These are phyloP conservation scores for Fusarium fracticaudum DNA, from an alignment of 2,329 filamentous ascomycete genomes.

Conservation along the genomic window DNA sequence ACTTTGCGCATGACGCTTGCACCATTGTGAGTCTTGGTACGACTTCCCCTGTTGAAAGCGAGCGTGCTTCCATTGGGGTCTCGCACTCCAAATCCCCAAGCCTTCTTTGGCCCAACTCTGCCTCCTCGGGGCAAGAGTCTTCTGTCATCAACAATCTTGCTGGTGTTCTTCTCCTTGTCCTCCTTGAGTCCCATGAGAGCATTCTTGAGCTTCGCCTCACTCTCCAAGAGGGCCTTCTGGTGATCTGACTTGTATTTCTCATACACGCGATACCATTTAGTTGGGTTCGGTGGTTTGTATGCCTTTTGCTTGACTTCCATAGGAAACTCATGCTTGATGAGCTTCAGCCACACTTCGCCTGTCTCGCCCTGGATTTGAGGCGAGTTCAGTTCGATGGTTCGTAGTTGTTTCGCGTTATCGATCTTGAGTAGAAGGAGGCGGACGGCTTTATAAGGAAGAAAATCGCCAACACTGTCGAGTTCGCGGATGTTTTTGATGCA, in stretches of 20 bases:
- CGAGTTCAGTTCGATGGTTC: slow-evolving; percentile 76
- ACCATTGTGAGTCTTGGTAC: slow-evolving; percentile 62
- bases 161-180: slow-evolving; percentile 65
- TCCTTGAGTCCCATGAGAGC: slow-evolving; percentile 67
- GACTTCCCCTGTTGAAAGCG: slow-evolving; percentile 58
- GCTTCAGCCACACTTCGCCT: slow-evolving; percentile 77
- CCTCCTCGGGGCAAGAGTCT: slow-evolving; percentile 56
- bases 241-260: slow-evolving; percentile 71
- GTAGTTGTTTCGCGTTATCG: slow-evolving; percentile 78
- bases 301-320: slow-evolving; percentile 69
- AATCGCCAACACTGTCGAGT: slow-evolving; percentile 76
- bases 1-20: slow-evolving; percentile 66
- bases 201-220: slow-evolving; percentile 66
- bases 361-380: slow-evolving; percentile 79
- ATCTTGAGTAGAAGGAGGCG: slow-evolving; percentile 76
- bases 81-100: slow-evolving; percentile 41
- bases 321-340: slow-evolving; percentile 83
- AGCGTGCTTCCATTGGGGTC: slow-evolving; percentile 48
- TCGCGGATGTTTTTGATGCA: slow-evolving; percentile 64
- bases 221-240: slow-evolving; percentile 65
- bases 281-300: slow-evolving; percentile 71
- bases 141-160: slow-evolving; percentile 64
- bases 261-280: slow-evolving; percentile 83
- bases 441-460: slow-evolving; percentile 71
- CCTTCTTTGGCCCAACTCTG: slow-evolving; percentile 46